phyloP scores from a whole-genome alignment of 2,329 filamentous ascomycete species.

The Volutella citrinella region DNA sequence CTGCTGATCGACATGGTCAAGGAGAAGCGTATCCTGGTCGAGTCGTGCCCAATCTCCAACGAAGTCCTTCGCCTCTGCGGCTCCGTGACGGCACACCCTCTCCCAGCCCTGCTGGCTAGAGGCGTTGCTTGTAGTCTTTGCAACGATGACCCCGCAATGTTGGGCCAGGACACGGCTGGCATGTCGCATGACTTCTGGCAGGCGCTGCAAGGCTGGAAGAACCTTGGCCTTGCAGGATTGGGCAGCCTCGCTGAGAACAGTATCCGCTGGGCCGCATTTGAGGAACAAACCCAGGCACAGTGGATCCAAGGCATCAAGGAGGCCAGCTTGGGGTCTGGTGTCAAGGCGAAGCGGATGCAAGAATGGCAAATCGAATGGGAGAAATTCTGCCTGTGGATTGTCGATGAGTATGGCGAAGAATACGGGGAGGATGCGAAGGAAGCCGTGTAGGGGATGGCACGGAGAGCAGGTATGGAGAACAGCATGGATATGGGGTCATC shows the following conservation, averaged over 20 bases:
- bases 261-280: constrained; percentile 83
- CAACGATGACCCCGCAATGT: constrained; percentile 87
- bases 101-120: constrained; percentile 79
- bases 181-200: constrained; percentile 96
- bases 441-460: too few species aligned
- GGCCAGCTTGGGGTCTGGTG: constrained; percentile 66
- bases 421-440: constrained; percentile 39
- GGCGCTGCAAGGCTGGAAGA: constrained; percentile 86
- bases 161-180: constrained; percentile 77
- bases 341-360: constrained; percentile 70
- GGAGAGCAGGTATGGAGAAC: too few species aligned
- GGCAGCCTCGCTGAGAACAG: constrained; percentile 90
- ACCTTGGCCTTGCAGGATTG: constrained; percentile 81
- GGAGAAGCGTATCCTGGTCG: constrained; percentile 81
- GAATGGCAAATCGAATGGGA: constrained; percentile 85
- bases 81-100: constrained; percentile 72
- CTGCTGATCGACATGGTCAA: constrained; percentile 85
- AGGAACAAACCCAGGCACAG: constrained; percentile 68
- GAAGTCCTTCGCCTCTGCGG: constrained; percentile 78
- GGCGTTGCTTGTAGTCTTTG: constrained; percentile 81
- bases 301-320: constrained; percentile 73
- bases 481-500: too few species aligned
- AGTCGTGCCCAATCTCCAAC: constrained; percentile 89
- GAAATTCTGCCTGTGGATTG: constrained; percentile 85
- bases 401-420: constrained; percentile 70